Evolutionary conservation across 768 basidiomycete species (phyloP), one percentile per base, ranked within the genome.

Genomic region (Auricularia auricula-judae): DNA sequence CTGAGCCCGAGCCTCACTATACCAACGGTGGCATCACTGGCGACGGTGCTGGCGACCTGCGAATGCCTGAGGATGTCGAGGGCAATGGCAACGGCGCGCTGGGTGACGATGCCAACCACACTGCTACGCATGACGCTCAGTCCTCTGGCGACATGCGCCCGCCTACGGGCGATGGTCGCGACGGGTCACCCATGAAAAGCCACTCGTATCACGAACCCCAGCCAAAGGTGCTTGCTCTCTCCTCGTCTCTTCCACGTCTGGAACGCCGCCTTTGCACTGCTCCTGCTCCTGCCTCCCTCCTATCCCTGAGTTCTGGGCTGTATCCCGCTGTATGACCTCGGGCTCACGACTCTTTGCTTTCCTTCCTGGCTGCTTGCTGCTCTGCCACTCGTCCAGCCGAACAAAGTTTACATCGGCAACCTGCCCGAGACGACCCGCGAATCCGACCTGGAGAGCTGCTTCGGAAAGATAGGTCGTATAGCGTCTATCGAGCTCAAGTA

Each of bases 361-460:
- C 29, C 29, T 29, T 29, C 29, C 29, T 29, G 29, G 29, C 29
- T 74, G 74, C 70, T 73, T 75, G 74, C 74, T 77, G 74, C 80
- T 78, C 82, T 77, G 78, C 74, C 75, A 80, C 84, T 78, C 83
- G 80, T 82, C 80, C 83, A 93, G 90, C 87, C 90, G 79, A 92
- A 91, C 79, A 94, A 94, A 79, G 87, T 94, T 75, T 94, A 94
- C 74, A 85, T 94, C 72, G 91, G 91, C 73, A 90, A 91, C 68
- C 82, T 93, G 66, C 92, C 91, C 67, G 89, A 91, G 77, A 82
- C 91, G 68, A 93, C 91, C 60, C 87, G 88, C 67, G 83, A 87
- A 76, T 89, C 91, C 77, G 91, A 94, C 71, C 76, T 93, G 34
- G 87, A 85, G 75, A 87, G 82, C 67, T 93, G 92, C 74, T 93